phyloP scores from a whole-genome alignment of 345 rosid genomes.

The Raphanus raphanistrum region DNA sequence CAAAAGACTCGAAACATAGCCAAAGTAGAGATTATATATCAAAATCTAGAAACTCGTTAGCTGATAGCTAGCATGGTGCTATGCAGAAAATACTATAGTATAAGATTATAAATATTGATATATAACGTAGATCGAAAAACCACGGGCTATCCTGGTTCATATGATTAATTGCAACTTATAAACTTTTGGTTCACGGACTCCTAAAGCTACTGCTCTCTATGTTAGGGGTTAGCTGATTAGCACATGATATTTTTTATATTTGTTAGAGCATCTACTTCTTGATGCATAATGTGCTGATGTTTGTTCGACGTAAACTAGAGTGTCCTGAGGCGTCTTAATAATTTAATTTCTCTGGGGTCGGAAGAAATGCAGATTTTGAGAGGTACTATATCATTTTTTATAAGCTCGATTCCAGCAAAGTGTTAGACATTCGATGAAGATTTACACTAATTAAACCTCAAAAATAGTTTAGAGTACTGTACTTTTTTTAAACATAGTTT shows the following conservation, averaged over 20 bases:
- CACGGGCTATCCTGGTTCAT: neutral
- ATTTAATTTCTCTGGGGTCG: slow-evolving; percentile 12
- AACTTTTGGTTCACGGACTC: neutral
- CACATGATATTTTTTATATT: neutral
- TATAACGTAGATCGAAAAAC: neutral
- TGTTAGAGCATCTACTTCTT: neutral
- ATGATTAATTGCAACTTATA: neutral
- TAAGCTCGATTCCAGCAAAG: slow-evolving; percentile 20
- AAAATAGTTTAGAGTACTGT: slow-evolving; percentile 20
- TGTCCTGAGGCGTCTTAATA: slow-evolving; percentile 8
- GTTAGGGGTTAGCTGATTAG: neutral
- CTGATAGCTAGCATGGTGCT: neutral
- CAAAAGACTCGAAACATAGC: neutral
- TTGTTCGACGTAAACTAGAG: neutral
- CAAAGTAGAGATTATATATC: neutral
- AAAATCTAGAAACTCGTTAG: neutral
- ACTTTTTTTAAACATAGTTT: neutral
- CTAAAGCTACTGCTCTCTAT: neutral
- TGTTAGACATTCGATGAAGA: slow-evolving; percentile 38
- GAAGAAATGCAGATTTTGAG: slow-evolving; percentile 24
- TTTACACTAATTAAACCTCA: slow-evolving; percentile 16
- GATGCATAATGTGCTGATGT: neutral
- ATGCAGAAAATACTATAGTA: neutral
- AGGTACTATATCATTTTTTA: slow-evolving; percentile 7
- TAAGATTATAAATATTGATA: neutral